Evolutionary conservation across 2,329 filamentous ascomycete genomes (phyloP).

Genomic region (Ophiostoma fasciatum): DNA sequence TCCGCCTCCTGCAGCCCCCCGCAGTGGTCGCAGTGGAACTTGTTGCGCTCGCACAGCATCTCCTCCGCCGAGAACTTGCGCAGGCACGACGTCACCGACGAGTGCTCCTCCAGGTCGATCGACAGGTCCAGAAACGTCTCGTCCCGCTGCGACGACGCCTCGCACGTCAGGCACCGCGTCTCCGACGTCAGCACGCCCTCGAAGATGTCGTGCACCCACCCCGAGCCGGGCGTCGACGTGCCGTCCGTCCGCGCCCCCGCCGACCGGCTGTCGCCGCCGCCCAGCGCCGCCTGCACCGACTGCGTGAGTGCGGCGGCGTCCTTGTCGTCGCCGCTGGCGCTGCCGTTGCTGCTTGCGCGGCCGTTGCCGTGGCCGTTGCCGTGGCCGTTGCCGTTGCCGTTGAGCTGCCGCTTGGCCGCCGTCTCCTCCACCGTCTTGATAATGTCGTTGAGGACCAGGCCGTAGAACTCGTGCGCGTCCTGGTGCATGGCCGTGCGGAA

Average conservation of each 20-base stretch:
- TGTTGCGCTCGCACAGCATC: constrained; percentile 96
- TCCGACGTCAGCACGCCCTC: constrained; percentile 91
- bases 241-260: constrained; percentile 21
- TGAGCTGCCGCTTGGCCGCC: constrained; percentile 41
- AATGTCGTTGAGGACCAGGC: constrained; percentile 87
- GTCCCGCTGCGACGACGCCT: constrained; percentile 86
- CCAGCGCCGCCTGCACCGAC: constrained; percentile 32
- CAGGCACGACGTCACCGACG: constrained; percentile 88
- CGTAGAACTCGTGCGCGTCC: constrained; percentile 94
- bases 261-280: constrained; percentile 11
- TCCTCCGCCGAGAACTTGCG: constrained; percentile 95
- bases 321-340: no score
- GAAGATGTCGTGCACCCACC: constrained; percentile 96
- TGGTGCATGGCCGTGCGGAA: constrained; percentile 96
- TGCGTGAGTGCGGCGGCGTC: constrained; percentile 30
- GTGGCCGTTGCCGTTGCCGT: no score
- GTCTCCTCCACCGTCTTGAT: constrained; percentile 89
- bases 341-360: no score
- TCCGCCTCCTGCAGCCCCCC: constrained; percentile 94
- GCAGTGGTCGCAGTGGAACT: constrained; percentile 96
- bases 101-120: constrained; percentile 88
- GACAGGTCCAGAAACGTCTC: constrained; percentile 93
- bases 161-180: constrained; percentile 90
- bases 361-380: no score
- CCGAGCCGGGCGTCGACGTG: constrained; percentile 46